Evolutionary conservation across 345 rosid species (phyloP).

Genomic region (Triadica sebifera): DNA sequence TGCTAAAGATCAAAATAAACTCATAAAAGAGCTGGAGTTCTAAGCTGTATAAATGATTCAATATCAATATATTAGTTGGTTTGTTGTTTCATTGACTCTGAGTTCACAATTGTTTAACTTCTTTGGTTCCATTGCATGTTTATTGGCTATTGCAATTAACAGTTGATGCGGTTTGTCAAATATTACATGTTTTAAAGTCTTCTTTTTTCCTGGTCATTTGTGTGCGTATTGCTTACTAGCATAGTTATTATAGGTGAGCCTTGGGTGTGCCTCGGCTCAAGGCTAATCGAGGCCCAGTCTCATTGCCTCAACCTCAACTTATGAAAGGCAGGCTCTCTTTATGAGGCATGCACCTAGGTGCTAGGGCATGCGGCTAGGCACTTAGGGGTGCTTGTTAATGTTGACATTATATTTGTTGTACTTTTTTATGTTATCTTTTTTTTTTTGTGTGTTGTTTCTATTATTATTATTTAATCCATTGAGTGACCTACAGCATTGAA

Average conservation of each 20-base stretch:
- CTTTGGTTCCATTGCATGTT: not conserved
- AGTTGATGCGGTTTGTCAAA: not conserved
- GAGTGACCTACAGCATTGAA: not conserved
- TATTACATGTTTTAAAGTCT: constrained; percentile 1
- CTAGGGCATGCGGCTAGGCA: too few species aligned
- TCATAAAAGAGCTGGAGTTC: not conserved
- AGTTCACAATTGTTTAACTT: not conserved
- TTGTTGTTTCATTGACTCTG: not conserved
- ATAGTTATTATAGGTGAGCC: not conserved
- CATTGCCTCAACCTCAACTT: constrained; percentile 1
- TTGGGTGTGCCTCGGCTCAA: not conserved
- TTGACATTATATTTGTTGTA: not conserved
- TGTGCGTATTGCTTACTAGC: not conserved
- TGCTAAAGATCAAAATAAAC: not conserved
- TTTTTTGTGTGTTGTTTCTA: not conserved
- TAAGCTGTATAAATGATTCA: not conserved
- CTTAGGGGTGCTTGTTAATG: not conserved
- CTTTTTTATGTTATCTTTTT: too few species aligned
- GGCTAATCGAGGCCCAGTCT: not conserved
- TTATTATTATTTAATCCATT: not conserved
- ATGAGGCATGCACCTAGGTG: not conserved
- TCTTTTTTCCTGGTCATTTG: not conserved
- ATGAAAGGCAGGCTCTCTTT: constrained; percentile 1
- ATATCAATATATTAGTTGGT: not conserved
- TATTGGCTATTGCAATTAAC: not conserved